Percentiles rank a stretch among this genome's conserved stretches.
Conservation (phyloP, 768 basidiomycete genomes). For the Collybia sp. region DNA sequence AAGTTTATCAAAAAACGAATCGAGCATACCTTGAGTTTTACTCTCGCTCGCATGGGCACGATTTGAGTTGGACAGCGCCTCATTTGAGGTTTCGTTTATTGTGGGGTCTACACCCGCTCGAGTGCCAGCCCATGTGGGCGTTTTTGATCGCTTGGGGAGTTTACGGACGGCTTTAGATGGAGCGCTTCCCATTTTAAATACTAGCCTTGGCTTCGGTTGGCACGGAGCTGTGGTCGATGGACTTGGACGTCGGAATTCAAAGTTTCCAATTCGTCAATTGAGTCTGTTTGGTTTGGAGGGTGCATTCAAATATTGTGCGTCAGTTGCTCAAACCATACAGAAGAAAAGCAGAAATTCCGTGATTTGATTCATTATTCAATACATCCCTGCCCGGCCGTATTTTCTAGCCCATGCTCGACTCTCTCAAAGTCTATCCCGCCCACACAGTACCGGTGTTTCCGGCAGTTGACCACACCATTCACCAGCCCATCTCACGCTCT, state of each 20-base stretch:
- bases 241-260: too few species aligned
- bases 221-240: too few species aligned
- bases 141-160: conserved; percentile 43
- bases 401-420: too few species aligned
- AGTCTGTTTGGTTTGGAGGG: background rate
- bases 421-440: too few species aligned
- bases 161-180: conserved; percentile 57
- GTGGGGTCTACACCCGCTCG: conserved; percentile 33
- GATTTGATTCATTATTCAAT: too few species aligned
- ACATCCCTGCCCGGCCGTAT: too few species aligned
- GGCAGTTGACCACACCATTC: too few species aligned
- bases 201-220: background rate
- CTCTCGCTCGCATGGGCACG: conserved; percentile 41
- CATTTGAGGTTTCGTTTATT: too few species aligned
- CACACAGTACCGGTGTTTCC: too few species aligned
- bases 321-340: background rate
- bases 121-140: conserved; percentile 43
- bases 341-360: too few species aligned
- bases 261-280: background rate
- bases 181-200: conserved; percentile 49
- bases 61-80: conserved; percentile 1
- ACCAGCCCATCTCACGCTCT: too few species aligned
- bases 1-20: conserved; percentile 1
- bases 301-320: background rate
- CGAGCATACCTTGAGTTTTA: conserved; percentile 40